Evolutionary conservation across 2,329 filamentous ascomycete genomes (phyloP).

Genomic region (Colletotrichum aenigma): DNA sequence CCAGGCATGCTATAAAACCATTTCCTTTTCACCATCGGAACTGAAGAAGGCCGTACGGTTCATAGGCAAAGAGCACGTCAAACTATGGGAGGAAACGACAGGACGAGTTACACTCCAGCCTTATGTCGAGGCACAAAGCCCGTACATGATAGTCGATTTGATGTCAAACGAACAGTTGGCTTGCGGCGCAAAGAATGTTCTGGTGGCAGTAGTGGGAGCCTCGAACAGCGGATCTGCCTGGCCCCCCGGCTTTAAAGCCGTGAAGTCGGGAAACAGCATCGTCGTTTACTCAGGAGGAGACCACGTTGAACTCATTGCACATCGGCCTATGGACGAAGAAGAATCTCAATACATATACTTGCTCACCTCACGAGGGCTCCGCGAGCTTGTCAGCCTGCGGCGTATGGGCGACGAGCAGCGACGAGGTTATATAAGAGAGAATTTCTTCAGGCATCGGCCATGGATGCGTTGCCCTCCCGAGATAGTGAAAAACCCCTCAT

Average conservation of each 20-base stretch:
- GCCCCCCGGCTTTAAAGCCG: not conserved
- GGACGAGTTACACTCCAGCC: not conserved
- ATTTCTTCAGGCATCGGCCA: not conserved
- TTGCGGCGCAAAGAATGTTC: not conserved
- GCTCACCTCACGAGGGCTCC: not conserved
- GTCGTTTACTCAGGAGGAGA: not conserved
- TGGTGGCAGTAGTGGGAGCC: not conserved
- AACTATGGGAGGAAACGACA: not conserved
- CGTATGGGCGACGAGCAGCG: not conserved
- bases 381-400: not conserved
- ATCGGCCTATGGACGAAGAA: not conserved
- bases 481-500: not conserved
- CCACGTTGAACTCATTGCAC: not conserved
- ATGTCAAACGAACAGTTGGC: not conserved
- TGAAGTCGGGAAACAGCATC: not conserved
- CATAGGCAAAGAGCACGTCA: not conserved
- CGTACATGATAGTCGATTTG: not conserved
- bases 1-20: not conserved
- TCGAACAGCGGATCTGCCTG: not conserved
- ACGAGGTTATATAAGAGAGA: not conserved
- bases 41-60: not conserved
- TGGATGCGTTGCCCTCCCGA: not conserved
- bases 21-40: not conserved
- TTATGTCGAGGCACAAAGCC: not conserved
- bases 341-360: not conserved